These are phyloP conservation scores for Polyporus tsugae DNA, from an alignment of 1,284 basidiomycete genomes.

Conservation along the genomic window DNA sequence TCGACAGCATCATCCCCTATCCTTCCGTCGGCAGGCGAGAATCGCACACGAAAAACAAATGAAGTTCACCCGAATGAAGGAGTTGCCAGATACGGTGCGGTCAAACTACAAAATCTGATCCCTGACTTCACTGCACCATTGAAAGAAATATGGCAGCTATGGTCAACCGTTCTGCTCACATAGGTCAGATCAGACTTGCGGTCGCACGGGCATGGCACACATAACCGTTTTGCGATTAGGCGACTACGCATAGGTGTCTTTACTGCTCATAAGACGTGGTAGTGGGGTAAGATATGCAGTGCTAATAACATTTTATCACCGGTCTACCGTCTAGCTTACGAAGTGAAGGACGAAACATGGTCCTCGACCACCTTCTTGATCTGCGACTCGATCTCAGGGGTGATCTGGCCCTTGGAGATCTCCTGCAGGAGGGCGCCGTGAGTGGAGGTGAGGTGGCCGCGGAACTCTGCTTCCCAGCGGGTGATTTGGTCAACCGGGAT, in stretches of 20 bases:
- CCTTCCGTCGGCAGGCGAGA: not conserved
- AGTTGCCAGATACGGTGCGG: too few relatives aligned
- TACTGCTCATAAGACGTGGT: slow-evolving; percentile 26
- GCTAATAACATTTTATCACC: slow-evolving; percentile 35
- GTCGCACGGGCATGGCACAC: not conserved
- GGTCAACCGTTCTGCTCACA: not conserved
- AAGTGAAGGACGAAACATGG: slow-evolving; percentile 84
- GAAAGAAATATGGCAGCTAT: too few relatives aligned
- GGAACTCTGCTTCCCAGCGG: slow-evolving; percentile 93
- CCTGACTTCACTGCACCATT: not conserved
- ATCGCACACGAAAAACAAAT: not conserved
- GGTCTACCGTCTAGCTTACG: slow-evolving; percentile 50
- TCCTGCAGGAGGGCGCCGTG: slow-evolving; percentile 80
- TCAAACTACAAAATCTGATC: too few relatives aligned
- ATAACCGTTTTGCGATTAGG: slow-evolving; percentile 22
- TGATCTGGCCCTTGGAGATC: slow-evolving; percentile 86
- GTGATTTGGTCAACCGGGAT: slow-evolving; percentile 96
- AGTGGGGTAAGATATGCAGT: slow-evolving; percentile 29
- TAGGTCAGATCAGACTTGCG: not conserved
- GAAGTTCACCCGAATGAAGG: too few relatives aligned
- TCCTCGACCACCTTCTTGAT: slow-evolving; percentile 93
- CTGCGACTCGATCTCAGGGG: slow-evolving; percentile 89
- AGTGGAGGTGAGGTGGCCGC: slow-evolving; percentile 77
- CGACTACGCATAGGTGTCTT: slow-evolving; percentile 31
- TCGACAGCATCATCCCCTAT: not conserved